These are phyloP conservation scores for Cercospora brassicicola DNA, from an alignment of 2,329 filamentous ascomycete species.

Conservation along the genomic window DNA sequence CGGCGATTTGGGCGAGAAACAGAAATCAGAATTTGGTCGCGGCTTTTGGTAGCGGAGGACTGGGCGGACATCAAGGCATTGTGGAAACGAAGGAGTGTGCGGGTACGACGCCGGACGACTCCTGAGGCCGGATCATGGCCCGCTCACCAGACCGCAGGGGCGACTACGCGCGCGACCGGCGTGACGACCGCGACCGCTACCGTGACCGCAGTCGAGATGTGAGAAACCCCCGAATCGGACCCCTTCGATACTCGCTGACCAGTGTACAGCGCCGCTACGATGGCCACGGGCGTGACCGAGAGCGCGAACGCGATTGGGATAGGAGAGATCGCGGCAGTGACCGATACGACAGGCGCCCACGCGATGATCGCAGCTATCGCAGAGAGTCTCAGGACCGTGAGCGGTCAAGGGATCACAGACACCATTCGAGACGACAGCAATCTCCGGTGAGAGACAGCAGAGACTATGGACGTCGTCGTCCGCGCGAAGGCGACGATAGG, in stretches of 20 bases:
- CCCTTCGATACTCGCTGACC: conserved; percentile 12
- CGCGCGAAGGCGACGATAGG: conserved; percentile 48
- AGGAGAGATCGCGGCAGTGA: conserved; percentile 25
- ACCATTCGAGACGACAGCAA: conserved; percentile 7
- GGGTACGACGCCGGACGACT: conserved; percentile 15
- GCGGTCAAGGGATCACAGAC: conserved; percentile 44
- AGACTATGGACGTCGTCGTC: conserved; percentile 55
- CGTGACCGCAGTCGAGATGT: conserved; percentile 26
- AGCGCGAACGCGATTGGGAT: conserved; percentile 26
- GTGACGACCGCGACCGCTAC: conserved; percentile 27
- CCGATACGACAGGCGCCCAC: conserved; percentile 23
- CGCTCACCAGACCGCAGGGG: conserved; percentile 32
- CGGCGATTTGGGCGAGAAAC: neutral
- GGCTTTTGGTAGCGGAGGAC: neutral
- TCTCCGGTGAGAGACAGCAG: conserved; percentile 26
- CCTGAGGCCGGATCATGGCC: conserved; percentile 25
- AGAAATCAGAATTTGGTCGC: neutral
- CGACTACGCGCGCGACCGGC: conserved; percentile 22
- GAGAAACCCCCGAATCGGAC: neutral
- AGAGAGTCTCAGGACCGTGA: conserved; percentile 22
- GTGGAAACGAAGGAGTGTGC: conserved; percentile 3
- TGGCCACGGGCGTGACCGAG: conserved; percentile 15
- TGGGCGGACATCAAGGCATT: neutral
- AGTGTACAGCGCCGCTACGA: conserved; percentile 15
- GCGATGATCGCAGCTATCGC: conserved; percentile 27